These are phyloP conservation scores for Gloeophyllum trabeum DNA, from an alignment of 768 basidiomycete species.

Conservation along the genomic window DNA sequence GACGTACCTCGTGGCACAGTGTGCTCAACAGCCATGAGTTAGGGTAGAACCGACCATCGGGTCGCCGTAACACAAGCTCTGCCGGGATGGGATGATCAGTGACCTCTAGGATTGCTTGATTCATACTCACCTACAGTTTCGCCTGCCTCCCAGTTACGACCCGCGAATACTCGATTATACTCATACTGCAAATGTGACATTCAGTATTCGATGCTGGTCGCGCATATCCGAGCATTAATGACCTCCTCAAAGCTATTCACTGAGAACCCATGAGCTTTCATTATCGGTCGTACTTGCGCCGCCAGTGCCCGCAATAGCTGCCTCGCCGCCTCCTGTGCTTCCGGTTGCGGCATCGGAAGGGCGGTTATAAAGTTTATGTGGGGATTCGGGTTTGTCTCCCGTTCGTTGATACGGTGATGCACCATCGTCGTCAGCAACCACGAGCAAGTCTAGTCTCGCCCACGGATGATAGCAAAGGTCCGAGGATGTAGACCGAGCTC, in stretches of 20 bases:
- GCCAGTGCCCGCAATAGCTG: conserved; percentile 71
- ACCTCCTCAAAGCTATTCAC: conserved; percentile 83
- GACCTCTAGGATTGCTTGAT: neutral
- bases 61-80: conserved; percentile 69
- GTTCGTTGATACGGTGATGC: conserved; percentile 61
- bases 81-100: conserved; percentile 1
- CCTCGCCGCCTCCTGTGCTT: conserved; percentile 48
- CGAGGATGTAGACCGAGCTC: no score
- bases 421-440: conserved; percentile 36
- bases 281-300: conserved; percentile 74
- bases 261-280: conserved; percentile 67
- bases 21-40: conserved; percentile 64
- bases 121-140: conserved; percentile 54
- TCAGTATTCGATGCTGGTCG: neutral
- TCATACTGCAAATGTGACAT: conserved; percentile 45
- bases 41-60: conserved; percentile 49
- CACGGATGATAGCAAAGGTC: no score
- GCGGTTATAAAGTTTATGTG: conserved; percentile 67
- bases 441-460: no score
- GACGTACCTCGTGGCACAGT: conserved; percentile 70
- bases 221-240: conserved; percentile 4
- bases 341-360: conserved; percentile 29
- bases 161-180: conserved; percentile 66
- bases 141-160: conserved; percentile 78
- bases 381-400: conserved; percentile 62